Percentiles rank a stretch among this genome's conserved stretches.
Evolutionary conservation across 2,329 filamentous ascomycete species (phyloP).

Genomic region (Colletotrichum nymphaeae): DNA sequence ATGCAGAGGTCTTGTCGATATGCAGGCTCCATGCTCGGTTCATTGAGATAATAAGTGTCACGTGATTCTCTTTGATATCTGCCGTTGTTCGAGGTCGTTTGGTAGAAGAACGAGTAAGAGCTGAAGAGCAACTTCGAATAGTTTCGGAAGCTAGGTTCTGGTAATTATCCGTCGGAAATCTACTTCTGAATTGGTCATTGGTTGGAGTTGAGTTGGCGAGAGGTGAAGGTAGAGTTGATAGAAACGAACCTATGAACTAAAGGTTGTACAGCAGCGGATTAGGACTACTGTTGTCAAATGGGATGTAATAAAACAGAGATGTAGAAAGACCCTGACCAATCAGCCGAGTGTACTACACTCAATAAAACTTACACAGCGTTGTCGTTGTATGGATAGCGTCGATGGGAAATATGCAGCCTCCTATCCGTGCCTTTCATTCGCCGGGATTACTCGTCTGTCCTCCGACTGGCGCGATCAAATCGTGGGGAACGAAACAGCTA

Average conservation of each 20-base stretch:
- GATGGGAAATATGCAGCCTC: neutral
- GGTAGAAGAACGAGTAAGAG: neutral
- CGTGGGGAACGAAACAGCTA: neutral
- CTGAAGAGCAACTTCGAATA: neutral
- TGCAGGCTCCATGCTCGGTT: neutral
- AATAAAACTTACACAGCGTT: neutral
- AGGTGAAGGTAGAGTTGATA: neutral
- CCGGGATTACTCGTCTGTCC: neutral
- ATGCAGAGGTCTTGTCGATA: neutral
- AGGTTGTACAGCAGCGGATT: neutral
- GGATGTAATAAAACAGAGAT: neutral
- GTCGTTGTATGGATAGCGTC: neutral
- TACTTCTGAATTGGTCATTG: neutral
- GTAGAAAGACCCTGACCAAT: neutral
- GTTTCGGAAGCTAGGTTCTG: neutral
- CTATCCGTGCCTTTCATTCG: neutral
- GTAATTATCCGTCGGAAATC: neutral
- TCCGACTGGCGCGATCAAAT: neutral
- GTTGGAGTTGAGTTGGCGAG: neutral
- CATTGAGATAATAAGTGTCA: neutral
- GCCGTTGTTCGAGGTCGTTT: neutral
- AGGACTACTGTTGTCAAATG: neutral
- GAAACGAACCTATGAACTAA: neutral
- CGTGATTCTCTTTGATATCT: neutral
- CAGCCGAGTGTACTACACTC: neutral